Evolutionary conservation across 2,329 filamentous ascomycete species (phyloP).

Genomic region (Colletotrichum coccodes): DNA sequence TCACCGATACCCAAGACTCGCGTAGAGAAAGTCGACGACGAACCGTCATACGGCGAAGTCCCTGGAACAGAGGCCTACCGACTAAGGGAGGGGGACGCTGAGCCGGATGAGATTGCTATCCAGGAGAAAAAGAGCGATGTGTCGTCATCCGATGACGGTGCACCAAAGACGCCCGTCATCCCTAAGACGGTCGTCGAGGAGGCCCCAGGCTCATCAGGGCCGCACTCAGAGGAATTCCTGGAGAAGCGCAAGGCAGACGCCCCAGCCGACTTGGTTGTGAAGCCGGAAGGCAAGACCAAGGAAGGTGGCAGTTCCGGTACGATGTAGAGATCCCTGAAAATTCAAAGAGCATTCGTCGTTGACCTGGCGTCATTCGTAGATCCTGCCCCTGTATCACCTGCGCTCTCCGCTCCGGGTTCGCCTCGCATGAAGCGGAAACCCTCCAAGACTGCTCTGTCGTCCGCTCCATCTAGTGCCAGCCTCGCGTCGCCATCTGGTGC

Average conservation of each 20-base stretch:
- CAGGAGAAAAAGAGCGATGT: conserved; percentile 35
- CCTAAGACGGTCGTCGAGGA: conserved; percentile 66
- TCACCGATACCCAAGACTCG: conserved; percentile 68
- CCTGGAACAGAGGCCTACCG: conserved; percentile 69
- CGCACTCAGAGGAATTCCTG: conserved; percentile 55
- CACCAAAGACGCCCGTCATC: conserved; percentile 46
- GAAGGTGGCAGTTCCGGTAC: conserved; percentile 46
- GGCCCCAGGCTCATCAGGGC: conserved; percentile 54
- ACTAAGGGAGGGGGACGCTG: conserved; percentile 65
- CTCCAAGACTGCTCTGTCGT: conserved; percentile 38
- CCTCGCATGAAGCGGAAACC: conserved; percentile 44
- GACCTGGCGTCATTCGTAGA: conserved; percentile 46
- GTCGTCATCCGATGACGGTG: conserved; percentile 35
- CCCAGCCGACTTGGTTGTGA: conserved; percentile 62
- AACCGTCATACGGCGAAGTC: conserved; percentile 69
- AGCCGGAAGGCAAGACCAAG: conserved; percentile 54
- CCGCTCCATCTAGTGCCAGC: conserved; percentile 8
- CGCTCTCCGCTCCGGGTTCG: conserved; percentile 41
- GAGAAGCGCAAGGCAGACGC: conserved; percentile 61
- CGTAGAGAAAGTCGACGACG: conserved; percentile 68
- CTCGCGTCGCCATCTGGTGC: conserved; percentile 29
- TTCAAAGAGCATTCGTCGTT: conserved; percentile 34
- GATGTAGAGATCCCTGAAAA: conserved; percentile 35
- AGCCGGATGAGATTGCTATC: conserved; percentile 69
- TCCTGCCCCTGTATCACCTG: conserved; percentile 44